Evolutionary conservation across 495 filamentous ascomycete genomes (phyloP).

Genomic region (Penicillium malachiteum): DNA sequence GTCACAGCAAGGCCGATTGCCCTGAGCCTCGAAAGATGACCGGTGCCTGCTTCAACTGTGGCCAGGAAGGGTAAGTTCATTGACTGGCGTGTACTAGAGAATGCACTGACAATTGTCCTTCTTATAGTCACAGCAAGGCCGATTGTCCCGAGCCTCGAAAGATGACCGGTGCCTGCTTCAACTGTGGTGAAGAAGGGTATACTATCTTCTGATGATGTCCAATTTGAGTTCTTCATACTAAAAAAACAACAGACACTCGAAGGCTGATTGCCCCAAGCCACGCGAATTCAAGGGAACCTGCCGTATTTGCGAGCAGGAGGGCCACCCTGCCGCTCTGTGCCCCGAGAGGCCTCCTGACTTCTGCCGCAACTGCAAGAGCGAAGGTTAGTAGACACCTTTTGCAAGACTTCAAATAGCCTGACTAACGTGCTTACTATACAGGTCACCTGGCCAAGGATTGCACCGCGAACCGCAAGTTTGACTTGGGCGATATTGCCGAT

Average conservation of each 20-base stretch:
- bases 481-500: constrained; percentile 59
- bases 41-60: constrained; percentile 66
- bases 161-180: constrained; percentile 60
- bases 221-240: background rate
- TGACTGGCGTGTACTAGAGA: background rate
- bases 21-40: constrained; percentile 36
- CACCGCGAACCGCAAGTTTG: constrained; percentile 65
- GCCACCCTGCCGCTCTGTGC: constrained; percentile 70
- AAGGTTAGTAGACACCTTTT: constrained; percentile 51
- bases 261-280: constrained; percentile 67
- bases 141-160: constrained; percentile 50
- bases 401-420: background rate
- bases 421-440: constrained; percentile 21
- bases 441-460: constrained; percentile 69
- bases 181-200: constrained; percentile 52
- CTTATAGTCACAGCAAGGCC: constrained; percentile 50
- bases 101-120: background rate
- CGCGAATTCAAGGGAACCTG: constrained; percentile 70
- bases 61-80: constrained; percentile 44
- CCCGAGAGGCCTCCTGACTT: constrained; percentile 59
- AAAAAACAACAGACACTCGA: constrained; percentile 51
- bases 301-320: constrained; percentile 66
- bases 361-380: constrained; percentile 74
- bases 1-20: constrained; percentile 55
- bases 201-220: background rate